Base-by-base conservation (phyloP, 2,329 filamentous ascomycete genomes). In the Cadophora gregata region DNA sequence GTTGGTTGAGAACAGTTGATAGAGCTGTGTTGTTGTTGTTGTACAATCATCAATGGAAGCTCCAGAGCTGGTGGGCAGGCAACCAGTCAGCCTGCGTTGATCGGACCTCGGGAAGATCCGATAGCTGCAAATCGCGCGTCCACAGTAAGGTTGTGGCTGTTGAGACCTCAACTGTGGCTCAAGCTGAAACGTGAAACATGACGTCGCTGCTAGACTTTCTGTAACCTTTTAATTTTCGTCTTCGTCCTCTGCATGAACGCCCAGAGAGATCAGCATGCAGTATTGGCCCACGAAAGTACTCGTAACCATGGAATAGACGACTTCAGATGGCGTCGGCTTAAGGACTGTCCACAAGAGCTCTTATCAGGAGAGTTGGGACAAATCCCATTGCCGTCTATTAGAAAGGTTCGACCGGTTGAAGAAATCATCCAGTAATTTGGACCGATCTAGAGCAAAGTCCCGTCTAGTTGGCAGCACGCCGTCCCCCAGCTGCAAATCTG, bases 51-150 rank as follows among this genome's bases (percentile, higher is more conserved):
- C 7, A 31, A 19, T 21, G 24, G 27, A 33, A 33, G 27, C n/a
- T 21, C 9, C 14, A 19, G 1, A 12, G 16, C 16, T 31, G 25
- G 12, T 14, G 25, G 16, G 12, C 50, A 55, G 51, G 51, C 51
- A 55, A 21, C 51, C 27, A 33, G 29, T n/a, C n/a, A 4, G 21
- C 48, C 24, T 29, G 9, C 7, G 10, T 6, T 12, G 25, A 16
- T 31, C 51, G 51, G 16, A 42, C 51, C 51, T 55, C 51, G 51
- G 51, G 51, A 55, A 33, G 51, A 33, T 29, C 27, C 27, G 51
- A 33, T 4, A 31, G n/a, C 5, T 33, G n/a, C n/a, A 5, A 33
- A 10, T 10, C 31, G 31, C 10, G 31, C n/a, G n/a, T n/a, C 31
- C 31, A 33, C 31, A 6, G 36, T 12, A 16, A 14, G 12, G 12